phyloP scores from a whole-genome alignment of 2,329 filamentous ascomycete species.

The Metarhizium brunneum region DNA sequence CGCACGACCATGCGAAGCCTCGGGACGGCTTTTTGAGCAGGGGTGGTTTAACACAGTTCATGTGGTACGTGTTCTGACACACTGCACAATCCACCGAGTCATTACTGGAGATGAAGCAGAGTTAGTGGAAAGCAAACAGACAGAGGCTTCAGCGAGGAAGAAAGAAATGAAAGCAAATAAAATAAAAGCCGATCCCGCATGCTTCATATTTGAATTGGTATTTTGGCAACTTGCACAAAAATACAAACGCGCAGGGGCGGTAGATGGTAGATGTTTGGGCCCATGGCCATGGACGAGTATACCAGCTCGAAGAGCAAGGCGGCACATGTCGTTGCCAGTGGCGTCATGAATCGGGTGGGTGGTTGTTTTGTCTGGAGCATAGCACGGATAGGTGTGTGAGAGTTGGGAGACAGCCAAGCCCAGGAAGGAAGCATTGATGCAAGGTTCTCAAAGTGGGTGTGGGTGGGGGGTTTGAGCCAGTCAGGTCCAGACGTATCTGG shows the following conservation, averaged over 20 bases:
- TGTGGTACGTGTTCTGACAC: slow-evolving; percentile 92
- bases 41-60: slow-evolving; percentile 92
- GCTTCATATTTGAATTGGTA: not conserved
- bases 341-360: slow-evolving; percentile 8
- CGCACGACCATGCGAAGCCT: slow-evolving; percentile 97
- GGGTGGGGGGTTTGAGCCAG: slow-evolving; percentile 2
- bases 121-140: not conserved
- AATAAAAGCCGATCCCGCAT: not conserved
- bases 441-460: slow-evolving; percentile 5
- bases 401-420: not conserved
- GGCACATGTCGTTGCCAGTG: slow-evolving; percentile 5
- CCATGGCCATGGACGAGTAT: not conserved
- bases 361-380: slow-evolving; percentile 12
- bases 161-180: not conserved
- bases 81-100: slow-evolving; percentile 97
- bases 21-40: slow-evolving; percentile 92
- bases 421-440: slow-evolving; percentile 5
- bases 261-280: not conserved
- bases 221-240: not conserved
- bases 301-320: not conserved
- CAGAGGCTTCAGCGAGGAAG: not conserved
- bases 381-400: not conserved
- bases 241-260: no score
- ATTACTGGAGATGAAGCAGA: slow-evolving; percentile 42
- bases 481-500: slow-evolving; percentile 4